Conservation (phyloP, 805 yeast species). For the Starmerella sp. region DNA sequence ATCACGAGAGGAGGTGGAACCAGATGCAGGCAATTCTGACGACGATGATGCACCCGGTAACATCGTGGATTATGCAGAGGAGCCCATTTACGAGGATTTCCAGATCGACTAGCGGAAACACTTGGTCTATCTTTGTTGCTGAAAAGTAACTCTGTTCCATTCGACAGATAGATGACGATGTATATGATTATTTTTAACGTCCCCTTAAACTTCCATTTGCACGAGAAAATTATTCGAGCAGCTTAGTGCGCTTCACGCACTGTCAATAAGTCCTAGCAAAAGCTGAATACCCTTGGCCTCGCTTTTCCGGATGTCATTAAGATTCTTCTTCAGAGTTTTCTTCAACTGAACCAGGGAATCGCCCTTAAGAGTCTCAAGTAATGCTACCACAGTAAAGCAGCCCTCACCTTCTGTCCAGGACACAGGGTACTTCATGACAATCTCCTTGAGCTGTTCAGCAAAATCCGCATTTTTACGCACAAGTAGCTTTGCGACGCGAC, state of each 20-base stretch:
- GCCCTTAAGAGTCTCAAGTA: constrained; percentile 53
- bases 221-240: background rate
- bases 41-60: constrained; percentile 2
- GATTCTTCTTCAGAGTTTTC: constrained; percentile 39
- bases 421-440: constrained; percentile 43
- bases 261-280: constrained; percentile 23
- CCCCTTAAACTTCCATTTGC: too few species aligned
- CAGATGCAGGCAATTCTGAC: background rate
- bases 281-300: constrained; percentile 30
- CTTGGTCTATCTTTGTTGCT: background rate
- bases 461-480: constrained; percentile 34
- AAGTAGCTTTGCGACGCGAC: constrained; percentile 22
- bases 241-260: background rate
- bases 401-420: constrained; percentile 65
- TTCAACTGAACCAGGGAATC: constrained; percentile 35
- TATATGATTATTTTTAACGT: background rate
- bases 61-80: constrained; percentile 13
- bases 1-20: background rate
- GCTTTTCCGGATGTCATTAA: constrained; percentile 21
- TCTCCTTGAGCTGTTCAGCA: constrained; percentile 37
- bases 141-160: background rate
- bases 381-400: constrained; percentile 69
- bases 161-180: background rate
- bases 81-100: constrained; percentile 14
- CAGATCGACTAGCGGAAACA: constrained; percentile 5